Percentiles rank a stretch among this genome's conserved stretches.
These are phyloP conservation scores for Haplographium delicatum DNA, from an alignment of 495 filamentous ascomycete species.

Conservation along the genomic window DNA sequence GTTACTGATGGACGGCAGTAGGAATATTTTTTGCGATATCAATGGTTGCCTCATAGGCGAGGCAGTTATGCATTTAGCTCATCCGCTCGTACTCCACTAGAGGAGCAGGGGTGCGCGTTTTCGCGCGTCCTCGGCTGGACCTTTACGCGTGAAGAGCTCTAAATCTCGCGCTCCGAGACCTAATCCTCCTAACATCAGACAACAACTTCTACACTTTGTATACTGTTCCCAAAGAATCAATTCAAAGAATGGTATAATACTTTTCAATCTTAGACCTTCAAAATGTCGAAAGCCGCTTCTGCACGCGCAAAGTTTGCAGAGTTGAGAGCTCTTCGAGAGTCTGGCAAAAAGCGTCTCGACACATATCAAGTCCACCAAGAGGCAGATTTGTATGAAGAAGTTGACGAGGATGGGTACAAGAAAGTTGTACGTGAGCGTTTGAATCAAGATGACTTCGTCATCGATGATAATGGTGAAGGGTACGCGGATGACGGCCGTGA, in stretches of 20 bases:
- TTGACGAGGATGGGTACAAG: slow-evolving; percentile 96
- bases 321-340: slow-evolving; percentile 74
- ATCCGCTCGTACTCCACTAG: no score
- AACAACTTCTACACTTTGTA: not conserved
- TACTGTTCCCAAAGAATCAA: no score
- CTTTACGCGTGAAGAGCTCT: not conserved
- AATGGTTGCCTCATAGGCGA: not conserved
- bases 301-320: slow-evolving; percentile 61
- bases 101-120: slow-evolving; percentile 11
- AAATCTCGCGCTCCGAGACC: not conserved
- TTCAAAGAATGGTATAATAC: slow-evolving; percentile 15
- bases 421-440: slow-evolving; percentile 86
- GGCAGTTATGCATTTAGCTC: not conserved
- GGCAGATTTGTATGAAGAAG: slow-evolving; percentile 86
- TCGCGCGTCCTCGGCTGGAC: not conserved
- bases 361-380: slow-evolving; percentile 86
- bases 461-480: slow-evolving; percentile 88
- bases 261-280: slow-evolving; percentile 9
- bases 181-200: not conserved
- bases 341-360: slow-evolving; percentile 84
- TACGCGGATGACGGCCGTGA: slow-evolving; percentile 97
- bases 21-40: not conserved
- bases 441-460: slow-evolving; percentile 94
- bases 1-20: not conserved
- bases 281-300: slow-evolving; percentile 37